Evolutionary conservation across 2,329 filamentous ascomycete species (phyloP).

Genomic region (Diaporthe sp.): DNA sequence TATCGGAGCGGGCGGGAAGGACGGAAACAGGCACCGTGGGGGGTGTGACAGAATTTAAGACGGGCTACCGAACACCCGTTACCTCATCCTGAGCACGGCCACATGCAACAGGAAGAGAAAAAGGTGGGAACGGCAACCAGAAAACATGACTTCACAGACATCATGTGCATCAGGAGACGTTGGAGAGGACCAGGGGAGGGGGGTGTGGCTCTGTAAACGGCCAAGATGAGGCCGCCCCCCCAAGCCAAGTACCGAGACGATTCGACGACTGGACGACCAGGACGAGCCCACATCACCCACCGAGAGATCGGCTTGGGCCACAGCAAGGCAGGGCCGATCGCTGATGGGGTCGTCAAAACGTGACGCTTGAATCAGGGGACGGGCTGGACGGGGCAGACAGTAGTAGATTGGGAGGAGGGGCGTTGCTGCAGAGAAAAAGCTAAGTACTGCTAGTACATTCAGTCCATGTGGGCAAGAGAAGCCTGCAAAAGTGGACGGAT

Average conservation of each 20-base stretch:
- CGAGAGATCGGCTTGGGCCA: conserved; percentile 11
- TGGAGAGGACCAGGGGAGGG: background rate
- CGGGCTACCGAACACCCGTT: background rate
- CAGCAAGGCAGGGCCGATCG: conserved; percentile 19
- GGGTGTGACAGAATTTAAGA: conserved; percentile 33
- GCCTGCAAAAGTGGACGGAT: conserved; percentile 27
- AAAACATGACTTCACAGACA: conserved; percentile 28
- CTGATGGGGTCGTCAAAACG: conserved; percentile 25
- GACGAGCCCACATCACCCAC: background rate
- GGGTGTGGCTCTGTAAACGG: conserved; percentile 19
- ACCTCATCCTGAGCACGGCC: conserved; percentile 28
- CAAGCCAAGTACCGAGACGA: conserved; percentile 22
- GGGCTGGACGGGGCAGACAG: background rate
- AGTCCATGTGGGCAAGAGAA: background rate
- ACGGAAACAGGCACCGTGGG: conserved; percentile 20
- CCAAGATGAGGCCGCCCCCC: conserved; percentile 18
- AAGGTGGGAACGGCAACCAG: conserved; percentile 20
- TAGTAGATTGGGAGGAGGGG: background rate
- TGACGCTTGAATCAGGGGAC: conserved; percentile 26
- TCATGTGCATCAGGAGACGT: conserved; percentile 29
- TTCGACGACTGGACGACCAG: conserved; percentile 4
- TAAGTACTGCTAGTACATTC: background rate
- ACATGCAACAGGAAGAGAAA: conserved; percentile 14
- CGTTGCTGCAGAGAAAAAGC: background rate
- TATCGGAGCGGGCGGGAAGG: conserved; percentile 17